Evolutionary conservation across 129 eudicot species (phyloP), one percentile per base, ranked within the genome.

Genomic region (Ambrosia artemisiifolia): DNA sequence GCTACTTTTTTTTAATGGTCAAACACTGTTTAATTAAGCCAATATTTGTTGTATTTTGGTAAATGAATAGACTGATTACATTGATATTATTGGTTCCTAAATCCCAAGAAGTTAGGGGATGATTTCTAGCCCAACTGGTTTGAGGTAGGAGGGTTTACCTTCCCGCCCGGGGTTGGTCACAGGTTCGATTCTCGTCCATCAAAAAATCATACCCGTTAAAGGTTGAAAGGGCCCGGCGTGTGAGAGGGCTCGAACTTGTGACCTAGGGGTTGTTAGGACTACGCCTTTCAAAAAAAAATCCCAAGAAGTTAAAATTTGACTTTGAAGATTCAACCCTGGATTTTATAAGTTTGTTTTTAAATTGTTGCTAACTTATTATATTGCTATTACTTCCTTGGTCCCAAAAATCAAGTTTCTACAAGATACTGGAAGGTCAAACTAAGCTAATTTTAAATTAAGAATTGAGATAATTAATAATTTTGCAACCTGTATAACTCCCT

Each of bases 241-340:
- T n/a, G n/a, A n/a, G n/a, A n/a, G n/a, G n/a, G n/a, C n/a, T n/a
- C n/a, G n/a, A n/a, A n/a, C n/a, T n/a, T n/a, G n/a, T n/a, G n/a
- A n/a, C n/a, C n/a, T n/a, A n/a, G n/a, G n/a, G n/a, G n/a, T n/a
- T n/a, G n/a, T n/a, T n/a, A n/a, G n/a, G n/a, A n/a, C n/a, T n/a
- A n/a, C n/a, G n/a, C n/a, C n/a, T n/a, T n/a, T n/a, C n/a, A n/a
- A n/a, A n/a, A n/a, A n/a, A n/a, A 48, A 35, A 63, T 70, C 46
- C 36, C 44, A 54, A n/a, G 42, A 65, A 42, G 67, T 75, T 67
- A 72, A 72, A 19, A 16, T 72, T 59, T 71, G 46, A 71, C 50
- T 51, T 51, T 30, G 6, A 59, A 59, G 42, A 49, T 59, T 34
- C 35, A 69, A 8, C 3, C 32, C 46, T 48, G 3, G 43, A 33